Base-by-base conservation (phyloP, 495 filamentous ascomycete species). In the Neurospora sp. region DNA sequence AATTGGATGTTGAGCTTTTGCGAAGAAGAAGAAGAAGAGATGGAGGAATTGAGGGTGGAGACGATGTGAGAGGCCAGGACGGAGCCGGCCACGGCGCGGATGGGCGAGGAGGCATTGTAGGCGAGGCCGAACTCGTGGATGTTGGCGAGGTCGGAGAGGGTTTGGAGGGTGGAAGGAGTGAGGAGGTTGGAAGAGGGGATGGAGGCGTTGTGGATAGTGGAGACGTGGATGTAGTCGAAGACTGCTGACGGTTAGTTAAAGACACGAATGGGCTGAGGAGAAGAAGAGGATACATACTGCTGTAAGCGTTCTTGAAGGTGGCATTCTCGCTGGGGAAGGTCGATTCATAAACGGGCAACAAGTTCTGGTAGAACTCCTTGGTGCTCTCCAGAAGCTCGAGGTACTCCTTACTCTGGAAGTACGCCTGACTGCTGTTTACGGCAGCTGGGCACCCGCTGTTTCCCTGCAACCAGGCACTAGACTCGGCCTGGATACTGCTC, bases 151-250 rank as follows among this genome's bases (percentile, higher is more conserved):
- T 83, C 88, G 39, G 85, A 85, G 28, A 92, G 89, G 74, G 88
- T 87, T 34, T 75, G 71, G 31, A 94, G 81, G 39, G 88, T 84
- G 0, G 82, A 81, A 31, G 78, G 19, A 28, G 83, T 86, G 38
- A 93, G 80, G 34, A 86, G 81, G n/a, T 86, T 73, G 19, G 73
- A 71, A 9, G 78, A 72, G 21, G 85, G 80, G 73, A 94, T 87
- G 36, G 85, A 88, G 42, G 81, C 70, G 82, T 96, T 96, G 82
- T 96, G 91, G 79, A 91, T 86, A 34, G 79, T 79, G 69, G 90
- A 90, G 62, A 94, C 93, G 74, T 95, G 90, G 78, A 95, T 81
- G 73, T 89, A 89, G 78, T 97, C 92, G 75, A 85, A 93, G 78
- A 96, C 89, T 48, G 82, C 42, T 36, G 85, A 84, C 10, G 87